phyloP scores from a whole-genome alignment of 192 early-diverging fungal species.

The Coemansia sp. region DNA sequence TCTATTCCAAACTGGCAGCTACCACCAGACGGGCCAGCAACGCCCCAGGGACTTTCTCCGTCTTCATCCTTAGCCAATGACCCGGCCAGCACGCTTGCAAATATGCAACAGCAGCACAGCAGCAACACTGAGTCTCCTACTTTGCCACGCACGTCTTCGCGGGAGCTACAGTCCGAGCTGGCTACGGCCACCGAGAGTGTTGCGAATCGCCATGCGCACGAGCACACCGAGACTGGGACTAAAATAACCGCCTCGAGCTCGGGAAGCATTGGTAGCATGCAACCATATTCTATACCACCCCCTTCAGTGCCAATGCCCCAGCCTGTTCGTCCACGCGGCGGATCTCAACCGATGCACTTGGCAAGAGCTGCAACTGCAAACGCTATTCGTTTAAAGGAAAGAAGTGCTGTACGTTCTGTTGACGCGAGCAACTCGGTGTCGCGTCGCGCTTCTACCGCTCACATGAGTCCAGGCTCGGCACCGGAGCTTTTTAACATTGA shows the following conservation, averaged over 20 bases:
- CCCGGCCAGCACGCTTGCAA: not conserved
- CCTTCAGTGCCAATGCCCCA: constrained; percentile 14
- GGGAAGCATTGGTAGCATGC: not conserved
- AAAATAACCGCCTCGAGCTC: constrained; percentile 12
- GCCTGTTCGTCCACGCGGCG: constrained; percentile 37
- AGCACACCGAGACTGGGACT: constrained; percentile 2
- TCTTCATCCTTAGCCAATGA: constrained; percentile 12
- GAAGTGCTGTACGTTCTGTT: constrained; percentile 7
- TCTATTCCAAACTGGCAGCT: constrained; percentile 41
- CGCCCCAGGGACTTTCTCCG: constrained; percentile 18
- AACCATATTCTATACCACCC: constrained; percentile 5
- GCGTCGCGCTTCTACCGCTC: not conserved
- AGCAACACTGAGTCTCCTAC: not conserved
- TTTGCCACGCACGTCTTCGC: not conserved
- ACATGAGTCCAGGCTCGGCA: constrained; percentile 32
- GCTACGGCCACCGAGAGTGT: not conserved
- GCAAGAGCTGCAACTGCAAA: constrained; percentile 51
- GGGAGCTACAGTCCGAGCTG: not conserved
- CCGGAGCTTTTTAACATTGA: constrained; percentile 43
- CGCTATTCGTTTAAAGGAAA: constrained; percentile 50
- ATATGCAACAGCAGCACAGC: not conserved
- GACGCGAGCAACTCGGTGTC: not conserved
- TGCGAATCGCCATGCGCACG: not conserved
- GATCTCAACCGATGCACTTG: constrained; percentile 46
- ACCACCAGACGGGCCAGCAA: constrained; percentile 24